Percentiles rank a stretch among this genome's conserved stretches.
These are phyloP conservation scores for Cicer arietinum DNA, from an alignment of 306 rosid species.

Conservation along the genomic window DNA sequence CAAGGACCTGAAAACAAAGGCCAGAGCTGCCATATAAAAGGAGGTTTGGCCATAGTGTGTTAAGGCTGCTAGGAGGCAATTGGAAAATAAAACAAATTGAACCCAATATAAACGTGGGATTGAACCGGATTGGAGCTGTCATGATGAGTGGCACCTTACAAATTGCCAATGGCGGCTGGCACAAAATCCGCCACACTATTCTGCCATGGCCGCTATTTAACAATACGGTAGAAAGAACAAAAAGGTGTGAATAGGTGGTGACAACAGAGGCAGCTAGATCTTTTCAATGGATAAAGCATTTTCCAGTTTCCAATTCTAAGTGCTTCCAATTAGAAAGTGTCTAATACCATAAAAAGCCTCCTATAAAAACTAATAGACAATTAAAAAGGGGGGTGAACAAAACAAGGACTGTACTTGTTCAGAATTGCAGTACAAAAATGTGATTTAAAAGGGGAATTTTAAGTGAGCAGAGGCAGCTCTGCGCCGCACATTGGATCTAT, in stretches of 20 bases:
- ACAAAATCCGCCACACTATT: not conserved
- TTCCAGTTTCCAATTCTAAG: not conserved
- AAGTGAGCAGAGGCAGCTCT: conserved; percentile 1
- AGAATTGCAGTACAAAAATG: not conserved
- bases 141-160: not conserved
- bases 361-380: not conserved
- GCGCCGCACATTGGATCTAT: not conserved
- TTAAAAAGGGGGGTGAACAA: not conserved
- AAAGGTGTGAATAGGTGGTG: not conserved
- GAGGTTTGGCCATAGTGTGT: not conserved
- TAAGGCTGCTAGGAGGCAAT: not conserved
- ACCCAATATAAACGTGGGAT: not conserved
- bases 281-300: conserved; percentile 3
- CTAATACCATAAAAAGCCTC: not conserved
- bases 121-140: not conserved
- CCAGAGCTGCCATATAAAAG: not conserved
- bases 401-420: conserved; percentile 15
- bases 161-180: not conserved
- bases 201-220: not conserved
- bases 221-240: not conserved
- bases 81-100: not conserved
- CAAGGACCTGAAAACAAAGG: not conserved
- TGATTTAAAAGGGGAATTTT: not conserved
- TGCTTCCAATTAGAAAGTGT: not conserved
- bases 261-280: not conserved